Evolutionary conservation across 2,329 filamentous ascomycete species (phyloP), one percentile per base, ranked within the genome.

Genomic region (Taxawa tesnikishii): DNA sequence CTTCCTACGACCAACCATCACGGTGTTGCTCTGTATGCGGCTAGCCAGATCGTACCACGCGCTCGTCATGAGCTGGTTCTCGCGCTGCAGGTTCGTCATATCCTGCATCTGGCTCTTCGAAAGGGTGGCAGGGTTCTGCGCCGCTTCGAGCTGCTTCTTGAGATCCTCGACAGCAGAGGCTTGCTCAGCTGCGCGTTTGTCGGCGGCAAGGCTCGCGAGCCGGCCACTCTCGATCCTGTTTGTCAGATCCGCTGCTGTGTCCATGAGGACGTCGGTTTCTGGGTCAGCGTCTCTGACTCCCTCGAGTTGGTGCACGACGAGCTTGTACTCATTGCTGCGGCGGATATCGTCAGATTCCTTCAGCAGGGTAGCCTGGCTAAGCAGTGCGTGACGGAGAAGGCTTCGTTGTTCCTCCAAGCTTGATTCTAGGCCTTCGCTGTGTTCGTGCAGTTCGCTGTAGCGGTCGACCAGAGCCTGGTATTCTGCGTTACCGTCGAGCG

Each of bases 31-130:
- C 58, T 90, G 83, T 44, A 92, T 57, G 31, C 83, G 68, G 50
- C 69, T 77, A 15, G 78, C 76, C 47, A 90, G 70, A 54, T 88
- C 82, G 58, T 87, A 87, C 82, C 82, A 92, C 2, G 83, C 83
- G n/a, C 76, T 80, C 15, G 78, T 67, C 46, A 92, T 83, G 50
- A 90, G 68, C 24, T 70, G 69, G 53, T 83, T 84, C 55, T 92
- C 83, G 44, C 79, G 73, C 52, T 80, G 71, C 37, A 92, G 68
- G 44, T 77, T 81, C 43, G 74, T 73, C 48, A 82, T 70, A 45
- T 68, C 62, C 33, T 53, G 42, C 16, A 28, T 24, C n/a, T 36
- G 28, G 14, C n/a, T 26, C 12, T 26, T 28, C 4, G 34, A 31
- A 5, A 26, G 15, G 8, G 32, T 29, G 10, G 29, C 31, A 6